phyloP scores from a whole-genome alignment of 164 flowering plant genomes.

The Macadamia integrifolia region DNA sequence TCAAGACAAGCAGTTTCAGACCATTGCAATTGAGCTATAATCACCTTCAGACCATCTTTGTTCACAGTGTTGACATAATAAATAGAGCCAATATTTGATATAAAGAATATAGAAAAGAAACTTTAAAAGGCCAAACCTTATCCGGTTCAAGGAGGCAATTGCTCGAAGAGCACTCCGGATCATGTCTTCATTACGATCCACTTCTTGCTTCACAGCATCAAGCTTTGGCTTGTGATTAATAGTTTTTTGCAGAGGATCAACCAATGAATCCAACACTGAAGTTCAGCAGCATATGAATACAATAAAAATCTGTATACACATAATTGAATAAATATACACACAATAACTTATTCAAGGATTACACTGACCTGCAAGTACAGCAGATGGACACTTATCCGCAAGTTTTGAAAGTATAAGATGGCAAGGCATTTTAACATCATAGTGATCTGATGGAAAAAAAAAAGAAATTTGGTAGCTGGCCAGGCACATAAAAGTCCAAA shows the following conservation, averaged over 20 bases:
- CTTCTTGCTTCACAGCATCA: slow-evolving; percentile 99
- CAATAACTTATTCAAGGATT: not conserved
- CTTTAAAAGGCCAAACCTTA: slow-evolving; percentile 45
- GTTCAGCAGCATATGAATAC: not conserved
- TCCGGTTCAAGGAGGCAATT: slow-evolving; percentile 82
- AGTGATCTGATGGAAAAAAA: slow-evolving; percentile 62
- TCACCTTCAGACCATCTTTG: no score
- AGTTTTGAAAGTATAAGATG: slow-evolving; percentile 98
- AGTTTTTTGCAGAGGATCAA: slow-evolving; percentile 95
- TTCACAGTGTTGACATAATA: not conserved
- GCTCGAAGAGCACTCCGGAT: slow-evolving; percentile 96
- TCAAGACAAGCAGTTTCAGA: not conserved
- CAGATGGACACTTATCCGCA: slow-evolving; percentile 93
- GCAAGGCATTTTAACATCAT: slow-evolving; percentile 99
- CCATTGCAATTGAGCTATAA: no score
- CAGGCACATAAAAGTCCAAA: not conserved
- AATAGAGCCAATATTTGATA: not conserved
- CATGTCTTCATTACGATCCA: slow-evolving; percentile 99
- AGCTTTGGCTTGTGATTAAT: slow-evolving; percentile 86
- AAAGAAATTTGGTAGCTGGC: slow-evolving; percentile 1
- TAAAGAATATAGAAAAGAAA: not conserved
- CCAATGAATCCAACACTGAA: slow-evolving; percentile 91
- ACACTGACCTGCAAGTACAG: slow-evolving; percentile 84
- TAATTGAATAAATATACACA: not conserved
- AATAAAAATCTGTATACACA: not conserved